Evolutionary conservation across 768 basidiomycete genomes (phyloP).

Genomic region (Fomitopsis serialis): DNA sequence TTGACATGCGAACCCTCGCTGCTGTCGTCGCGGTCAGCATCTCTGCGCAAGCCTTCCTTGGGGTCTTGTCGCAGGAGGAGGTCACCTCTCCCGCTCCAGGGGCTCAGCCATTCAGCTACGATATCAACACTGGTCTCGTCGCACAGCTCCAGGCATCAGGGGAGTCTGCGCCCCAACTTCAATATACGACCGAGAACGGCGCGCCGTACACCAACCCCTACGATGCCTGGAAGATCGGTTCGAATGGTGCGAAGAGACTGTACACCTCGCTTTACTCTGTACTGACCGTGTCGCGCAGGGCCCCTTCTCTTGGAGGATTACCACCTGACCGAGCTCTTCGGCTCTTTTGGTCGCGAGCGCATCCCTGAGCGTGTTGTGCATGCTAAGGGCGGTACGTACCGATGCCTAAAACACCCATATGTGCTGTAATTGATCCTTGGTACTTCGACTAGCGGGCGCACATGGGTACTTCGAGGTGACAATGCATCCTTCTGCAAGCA

Average conservation of each 20-base stretch:
- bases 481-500: constrained; percentile 35
- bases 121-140: constrained; percentile 13
- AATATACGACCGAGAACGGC: constrained; percentile 18
- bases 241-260: constrained; percentile 11
- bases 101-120: constrained; percentile 6
- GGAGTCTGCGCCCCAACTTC: constrained; percentile 13
- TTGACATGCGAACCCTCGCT: constrained; percentile 1
- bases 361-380: constrained; percentile 31
- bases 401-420: background rate
- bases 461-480: constrained; percentile 52
- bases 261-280: background rate
- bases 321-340: constrained; percentile 17
- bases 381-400: constrained; percentile 24
- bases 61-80: constrained; percentile 13
- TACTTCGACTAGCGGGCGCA: constrained; percentile 27
- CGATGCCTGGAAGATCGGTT: constrained; percentile 17
- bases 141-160: constrained; percentile 14
- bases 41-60: constrained; percentile 1
- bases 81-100: constrained; percentile 8
- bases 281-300: constrained; percentile 1
- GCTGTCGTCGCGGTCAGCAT: background rate
- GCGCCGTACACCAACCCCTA: constrained; percentile 19
- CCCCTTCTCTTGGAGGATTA: constrained; percentile 21
- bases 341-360: constrained; percentile 20
- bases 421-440: background rate